Conservation (phyloP, 148 eudicot species). For the Vaccinium vitisidaea region DNA sequence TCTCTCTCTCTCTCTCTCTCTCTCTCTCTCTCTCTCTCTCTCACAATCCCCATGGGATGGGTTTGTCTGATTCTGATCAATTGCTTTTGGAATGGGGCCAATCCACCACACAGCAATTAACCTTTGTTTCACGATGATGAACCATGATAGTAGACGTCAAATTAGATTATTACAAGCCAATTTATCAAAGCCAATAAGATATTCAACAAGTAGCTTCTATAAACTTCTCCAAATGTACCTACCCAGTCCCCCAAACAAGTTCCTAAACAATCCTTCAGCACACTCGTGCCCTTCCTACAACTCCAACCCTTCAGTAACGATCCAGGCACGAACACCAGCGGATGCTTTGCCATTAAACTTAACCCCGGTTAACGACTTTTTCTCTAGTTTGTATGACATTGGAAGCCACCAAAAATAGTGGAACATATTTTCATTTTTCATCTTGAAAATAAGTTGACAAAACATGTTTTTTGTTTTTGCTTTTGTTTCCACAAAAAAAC, state of each 20-base stretch:
- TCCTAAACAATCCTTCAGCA: slow-evolving; percentile 89
- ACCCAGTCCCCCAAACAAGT: slow-evolving; percentile 99
- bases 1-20: no score
- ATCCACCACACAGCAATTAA: no score
- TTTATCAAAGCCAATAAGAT: neutral
- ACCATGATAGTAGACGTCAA: neutral
- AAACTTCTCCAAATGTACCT: slow-evolving; percentile 92
- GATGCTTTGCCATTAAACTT: slow-evolving; percentile 69
- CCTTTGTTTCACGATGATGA: neutral
- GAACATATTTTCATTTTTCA: no score
- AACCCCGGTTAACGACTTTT: slow-evolving; percentile 35
- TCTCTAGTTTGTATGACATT: no score
- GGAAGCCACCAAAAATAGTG: no score
- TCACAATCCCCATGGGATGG: no score
- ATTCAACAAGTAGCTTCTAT: slow-evolving; percentile 38
- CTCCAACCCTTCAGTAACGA: slow-evolving; percentile 88
- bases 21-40: no score
- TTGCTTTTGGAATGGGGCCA: no score
- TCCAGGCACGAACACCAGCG: slow-evolving; percentile 96
- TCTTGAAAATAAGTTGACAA: no score
- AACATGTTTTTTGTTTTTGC: no score
- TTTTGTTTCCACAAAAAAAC: no score
- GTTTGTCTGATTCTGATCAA: no score
- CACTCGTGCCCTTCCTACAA: slow-evolving; percentile 93
- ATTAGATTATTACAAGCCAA: neutral